Base-by-base conservation (phyloP, 2,329 filamentous ascomycete genomes). In the Venturia effusa region DNA sequence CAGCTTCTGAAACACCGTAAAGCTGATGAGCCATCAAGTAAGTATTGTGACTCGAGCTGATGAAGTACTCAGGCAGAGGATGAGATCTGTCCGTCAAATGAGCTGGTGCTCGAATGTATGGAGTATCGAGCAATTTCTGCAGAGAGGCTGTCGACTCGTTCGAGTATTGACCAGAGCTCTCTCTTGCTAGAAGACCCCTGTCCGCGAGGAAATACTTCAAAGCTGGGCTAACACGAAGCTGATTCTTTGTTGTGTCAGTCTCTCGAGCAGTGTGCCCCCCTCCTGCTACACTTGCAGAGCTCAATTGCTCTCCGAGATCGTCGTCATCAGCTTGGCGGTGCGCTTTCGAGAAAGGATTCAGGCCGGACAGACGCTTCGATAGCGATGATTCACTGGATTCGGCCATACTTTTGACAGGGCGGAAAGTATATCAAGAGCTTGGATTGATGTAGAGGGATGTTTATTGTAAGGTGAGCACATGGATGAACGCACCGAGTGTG, bases 31-130 rank as follows among this genome's bases (percentile, higher is more conserved):
- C 92, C 1, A 87, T 86, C 55, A 96, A 79, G 73, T 96, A 97
- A 0, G 92, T 97, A 73, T 97, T 97, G 78, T 97, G 92, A 71
- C 91, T 96, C 68, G 90, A 95, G 67, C 88, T 96, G 73, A 97
- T 92, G 74, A 91, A 97, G 77, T 97, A 97, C 73, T 95, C 91
- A 59, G 88, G 89, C 64, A 96, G 81, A 4, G 90, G 89, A 62
- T 83, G 83, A 0, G 82, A 83, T 39, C 85, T 73, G 70, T 92
- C 83, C 10, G 80, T 79, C 15, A 86, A 72, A 62, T 80, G 74
- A 1, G 72, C 66, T 0, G 86, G 85, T 0, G 87, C 82, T 43
- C 77, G 70, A 68, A 86, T 80, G 72, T 87, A 83, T 39, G 82
- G 79, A 67, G 79, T 81, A 66, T 81, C 77, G 7, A 88, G 76